These are phyloP conservation scores for Lasiosphaeria ovina DNA, from an alignment of 495 filamentous ascomycete species.

Conservation along the genomic window DNA sequence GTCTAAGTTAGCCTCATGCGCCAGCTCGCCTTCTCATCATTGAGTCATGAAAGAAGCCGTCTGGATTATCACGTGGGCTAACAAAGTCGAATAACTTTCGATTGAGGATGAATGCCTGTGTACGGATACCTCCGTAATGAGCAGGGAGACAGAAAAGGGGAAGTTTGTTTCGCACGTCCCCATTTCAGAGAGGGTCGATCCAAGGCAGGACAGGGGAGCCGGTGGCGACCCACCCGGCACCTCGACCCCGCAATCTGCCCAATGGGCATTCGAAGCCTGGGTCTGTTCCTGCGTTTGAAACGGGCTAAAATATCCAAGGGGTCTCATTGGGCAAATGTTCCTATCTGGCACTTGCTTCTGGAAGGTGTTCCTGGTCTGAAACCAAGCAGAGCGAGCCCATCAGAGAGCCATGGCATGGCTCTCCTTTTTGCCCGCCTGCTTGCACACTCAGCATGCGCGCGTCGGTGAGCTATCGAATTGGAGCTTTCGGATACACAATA, in stretches of 20 bases:
- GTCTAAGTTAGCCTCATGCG: too few species aligned
- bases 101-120: background rate
- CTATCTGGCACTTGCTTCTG: constrained; percentile 17
- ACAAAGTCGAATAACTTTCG: too few species aligned
- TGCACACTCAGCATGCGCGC: background rate
- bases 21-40: too few species aligned
- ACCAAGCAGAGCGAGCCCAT: background rate
- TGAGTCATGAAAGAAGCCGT: too few species aligned
- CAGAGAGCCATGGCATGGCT: background rate
- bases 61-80: too few species aligned
- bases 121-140: background rate
- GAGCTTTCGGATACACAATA: too few species aligned
- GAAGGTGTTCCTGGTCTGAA: constrained; percentile 23
- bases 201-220: background rate
- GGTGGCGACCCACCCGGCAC: constrained; percentile 1
- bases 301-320: constrained; percentile 19
- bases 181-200: background rate
- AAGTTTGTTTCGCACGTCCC: constrained; percentile 1
- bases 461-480: background rate
- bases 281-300: constrained; percentile 38
- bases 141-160: background rate
- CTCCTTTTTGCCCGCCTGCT: background rate
- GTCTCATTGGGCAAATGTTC: constrained; percentile 24
- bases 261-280: constrained; percentile 1
- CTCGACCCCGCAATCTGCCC: constrained; percentile 15